phyloP scores from a whole-genome alignment of 805 yeast genomes.

The Yarrowia phangngaensis region DNA sequence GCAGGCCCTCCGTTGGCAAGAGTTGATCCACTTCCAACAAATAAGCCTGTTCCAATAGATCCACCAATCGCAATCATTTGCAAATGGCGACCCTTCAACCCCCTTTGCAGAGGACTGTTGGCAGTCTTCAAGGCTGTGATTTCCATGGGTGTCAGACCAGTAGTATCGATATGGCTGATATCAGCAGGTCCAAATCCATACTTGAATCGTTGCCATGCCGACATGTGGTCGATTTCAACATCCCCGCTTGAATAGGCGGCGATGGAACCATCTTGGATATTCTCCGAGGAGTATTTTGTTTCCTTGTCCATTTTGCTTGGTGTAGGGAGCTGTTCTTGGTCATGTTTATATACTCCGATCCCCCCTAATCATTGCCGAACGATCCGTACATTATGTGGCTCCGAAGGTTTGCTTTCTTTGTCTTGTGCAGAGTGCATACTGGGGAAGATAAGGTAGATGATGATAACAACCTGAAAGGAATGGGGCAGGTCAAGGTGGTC shows the following conservation, averaged over 20 bases:
- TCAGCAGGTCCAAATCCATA: conserved; percentile 48
- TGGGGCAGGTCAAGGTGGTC: too few relatives aligned
- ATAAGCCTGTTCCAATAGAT: conserved; percentile 73
- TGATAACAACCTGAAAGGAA: too few relatives aligned
- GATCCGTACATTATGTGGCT: too few relatives aligned
- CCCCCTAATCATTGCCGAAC: too few relatives aligned
- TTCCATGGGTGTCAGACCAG: conserved; percentile 39
- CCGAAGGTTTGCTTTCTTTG: too few relatives aligned
- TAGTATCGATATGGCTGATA: conserved; percentile 36
- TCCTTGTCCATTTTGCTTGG: too few relatives aligned
- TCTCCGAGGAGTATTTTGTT: not conserved
- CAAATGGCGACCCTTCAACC: conserved; percentile 44
- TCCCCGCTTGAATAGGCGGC: not conserved
- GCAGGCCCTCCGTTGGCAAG: conserved; percentile 51
- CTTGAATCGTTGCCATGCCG: conserved; percentile 39
- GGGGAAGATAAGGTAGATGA: too few relatives aligned
- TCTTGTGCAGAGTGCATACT: too few relatives aligned
- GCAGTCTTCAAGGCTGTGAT: conserved; percentile 44
- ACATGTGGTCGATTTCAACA: not conserved
- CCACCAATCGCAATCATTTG: conserved; percentile 71
- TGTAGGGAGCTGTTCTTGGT: too few relatives aligned
- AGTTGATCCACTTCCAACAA: conserved; percentile 51
- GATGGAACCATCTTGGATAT: not conserved
- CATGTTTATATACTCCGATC: too few relatives aligned
- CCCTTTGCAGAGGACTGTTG: conserved; percentile 52